These are phyloP conservation scores for Kazachstania psychrophila DNA, from an alignment of 805 yeast genomes.

Conservation along the genomic window DNA sequence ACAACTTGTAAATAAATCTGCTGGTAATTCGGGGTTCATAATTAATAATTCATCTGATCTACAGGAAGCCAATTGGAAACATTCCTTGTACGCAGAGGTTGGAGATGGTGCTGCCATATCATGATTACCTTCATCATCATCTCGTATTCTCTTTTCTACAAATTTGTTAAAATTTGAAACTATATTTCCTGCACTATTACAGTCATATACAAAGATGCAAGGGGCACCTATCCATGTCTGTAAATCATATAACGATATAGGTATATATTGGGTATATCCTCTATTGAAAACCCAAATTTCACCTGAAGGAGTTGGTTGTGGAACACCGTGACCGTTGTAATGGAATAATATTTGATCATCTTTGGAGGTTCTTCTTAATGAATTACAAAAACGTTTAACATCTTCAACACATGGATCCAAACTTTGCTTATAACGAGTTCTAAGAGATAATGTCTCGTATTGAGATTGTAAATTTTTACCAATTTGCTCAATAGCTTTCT, in stretches of 20 bases:
- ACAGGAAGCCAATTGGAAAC: slow-evolving; percentile 92
- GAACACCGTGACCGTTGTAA: slow-evolving; percentile 97
- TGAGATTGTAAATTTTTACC: slow-evolving; percentile 83
- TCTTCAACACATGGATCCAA: slow-evolving; percentile 95
- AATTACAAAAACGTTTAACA: slow-evolving; percentile 81
- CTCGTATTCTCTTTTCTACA: slow-evolving; percentile 81
- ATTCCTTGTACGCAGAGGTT: slow-evolving; percentile 55
- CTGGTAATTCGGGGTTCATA: slow-evolving; percentile 90
- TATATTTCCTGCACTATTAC: slow-evolving; percentile 90
- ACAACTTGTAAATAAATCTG: slow-evolving; percentile 92
- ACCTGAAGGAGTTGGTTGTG: slow-evolving; percentile 91
- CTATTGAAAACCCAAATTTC: slow-evolving; percentile 98
- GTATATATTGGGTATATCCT: slow-evolving; percentile 95
- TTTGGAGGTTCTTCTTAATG: slow-evolving; percentile 79
- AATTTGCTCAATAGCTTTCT: slow-evolving; percentile 82
- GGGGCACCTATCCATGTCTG: slow-evolving; percentile 99
- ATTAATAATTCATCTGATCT: slow-evolving; percentile 77
- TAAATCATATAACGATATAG: slow-evolving; percentile 86
- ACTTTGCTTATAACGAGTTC: slow-evolving; percentile 84
- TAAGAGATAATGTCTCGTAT: slow-evolving; percentile 77
- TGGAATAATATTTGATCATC: slow-evolving; percentile 91
- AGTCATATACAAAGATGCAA: slow-evolving; percentile 87
- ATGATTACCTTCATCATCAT: slow-evolving; percentile 56
- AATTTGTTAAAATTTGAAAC: slow-evolving; percentile 81
- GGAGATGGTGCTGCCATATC: slow-evolving; percentile 37